These are phyloP conservation scores for Chalciporus chontae DNA, from an alignment of 768 basidiomycete species.

Conservation along the genomic window DNA sequence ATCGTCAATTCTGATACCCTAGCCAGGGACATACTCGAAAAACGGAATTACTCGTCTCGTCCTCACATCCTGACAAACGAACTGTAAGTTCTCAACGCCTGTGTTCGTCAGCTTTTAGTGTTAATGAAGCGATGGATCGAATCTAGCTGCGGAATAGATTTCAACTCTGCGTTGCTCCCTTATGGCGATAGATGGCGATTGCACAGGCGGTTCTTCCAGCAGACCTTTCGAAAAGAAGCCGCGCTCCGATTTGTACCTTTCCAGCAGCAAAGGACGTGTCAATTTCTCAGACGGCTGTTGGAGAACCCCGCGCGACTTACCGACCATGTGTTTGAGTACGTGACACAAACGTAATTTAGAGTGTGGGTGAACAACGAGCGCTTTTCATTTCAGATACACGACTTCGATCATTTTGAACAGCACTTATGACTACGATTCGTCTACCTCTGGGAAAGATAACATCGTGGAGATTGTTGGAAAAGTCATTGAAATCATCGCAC, in stretches of 20 bases:
- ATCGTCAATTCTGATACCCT: constrained; percentile 44
- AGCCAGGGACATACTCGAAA: constrained; percentile 45
- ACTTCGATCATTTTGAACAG: constrained; percentile 18
- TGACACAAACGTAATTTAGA: not conserved
- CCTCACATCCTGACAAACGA: constrained; percentile 29
- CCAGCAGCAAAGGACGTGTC: constrained; percentile 29
- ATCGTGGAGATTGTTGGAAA: constrained; percentile 10
- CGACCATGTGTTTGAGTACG: constrained; percentile 34
- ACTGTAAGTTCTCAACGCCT: constrained; percentile 3
- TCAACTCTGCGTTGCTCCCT: constrained; percentile 23
- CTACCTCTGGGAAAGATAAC: constrained; percentile 10
- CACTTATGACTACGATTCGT: constrained; percentile 17
- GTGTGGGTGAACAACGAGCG: not conserved
- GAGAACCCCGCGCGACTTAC: constrained; percentile 31
- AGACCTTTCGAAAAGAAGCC: constrained; percentile 21
- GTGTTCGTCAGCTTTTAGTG: not conserved
- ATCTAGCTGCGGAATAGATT: constrained; percentile 20
- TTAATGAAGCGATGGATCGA: not conserved
- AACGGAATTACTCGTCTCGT: constrained; percentile 51
- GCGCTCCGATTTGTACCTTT: constrained; percentile 28
- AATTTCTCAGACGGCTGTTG: constrained; percentile 32
- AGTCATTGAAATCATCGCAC: constrained; percentile 2
- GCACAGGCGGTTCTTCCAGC: constrained; percentile 28
- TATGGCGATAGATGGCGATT: constrained; percentile 34
- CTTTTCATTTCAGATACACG: constrained; percentile 11